Evolutionary conservation across 2,329 filamentous ascomycete species (phyloP), one percentile per base, ranked within the genome.

Genomic region (Aspergillus sojae): DNA sequence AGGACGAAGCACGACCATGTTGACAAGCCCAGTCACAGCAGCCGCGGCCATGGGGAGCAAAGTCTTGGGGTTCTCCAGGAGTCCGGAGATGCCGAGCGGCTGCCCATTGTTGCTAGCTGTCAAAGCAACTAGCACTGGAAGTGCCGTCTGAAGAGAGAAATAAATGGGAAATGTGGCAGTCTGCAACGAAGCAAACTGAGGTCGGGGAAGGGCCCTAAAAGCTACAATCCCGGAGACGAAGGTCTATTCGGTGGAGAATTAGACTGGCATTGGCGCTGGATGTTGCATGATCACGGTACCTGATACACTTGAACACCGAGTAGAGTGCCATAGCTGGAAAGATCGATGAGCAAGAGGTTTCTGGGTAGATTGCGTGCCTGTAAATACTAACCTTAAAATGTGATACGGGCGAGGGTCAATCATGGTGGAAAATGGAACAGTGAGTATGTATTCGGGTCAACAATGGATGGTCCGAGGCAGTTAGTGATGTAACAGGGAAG

Each of bases 251-350:
- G 7, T 11, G n/a, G 4, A 10, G 64, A 48, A 60, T 50, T 30
- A n/a, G 34, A 19, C 21, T 50, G 30, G 12, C 3, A 10, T 28
- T 16, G 45, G 19, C 34, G 14, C 23, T 60, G 34, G 16, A 14
- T 61, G 67, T 45, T 54, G 11, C 43, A 36, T 26, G 57, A 41
- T 43, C n/a, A 30, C 26, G 60, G 78, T 79, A 91, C 89, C 77
- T 98, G 93, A 80, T 93, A 98, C 77, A 97, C 85, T 45, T 93
- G 91, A 32, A 90, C 90, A 67, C 95, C 95, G 16, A 98, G 83
- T 57, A 98, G 86, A 23, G 92, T 93, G 68, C 93, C 93, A 80
- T 96, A 97, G 75, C 92, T 95, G 70, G 16, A 58, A 62, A 61
- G 58, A 12, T 21, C 48, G 65, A 57, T 65, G 43, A 60, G 45